Conservation (phyloP, 768 basidiomycete genomes). For the Crepidotus variabilis region DNA sequence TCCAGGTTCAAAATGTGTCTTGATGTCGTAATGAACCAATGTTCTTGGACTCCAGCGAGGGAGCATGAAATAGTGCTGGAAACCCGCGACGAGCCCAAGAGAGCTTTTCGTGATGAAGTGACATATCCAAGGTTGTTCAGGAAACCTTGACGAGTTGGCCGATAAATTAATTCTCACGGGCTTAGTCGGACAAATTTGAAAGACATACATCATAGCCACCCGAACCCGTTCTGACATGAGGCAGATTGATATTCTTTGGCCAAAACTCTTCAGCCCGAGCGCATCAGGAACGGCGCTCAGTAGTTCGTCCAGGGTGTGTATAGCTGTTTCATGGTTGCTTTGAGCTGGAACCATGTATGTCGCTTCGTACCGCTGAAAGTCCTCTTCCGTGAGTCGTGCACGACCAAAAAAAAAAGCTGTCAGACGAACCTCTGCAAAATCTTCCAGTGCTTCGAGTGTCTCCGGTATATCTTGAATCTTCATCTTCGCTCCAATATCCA, state of each 20-base stretch:
- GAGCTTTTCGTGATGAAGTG: conserved; percentile 19
- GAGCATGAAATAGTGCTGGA: conserved; percentile 35
- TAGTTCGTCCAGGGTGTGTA: conserved; percentile 37
- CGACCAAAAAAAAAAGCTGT: no score
- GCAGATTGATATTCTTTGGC: conserved; percentile 27
- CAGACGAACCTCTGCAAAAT: conserved; percentile 30
- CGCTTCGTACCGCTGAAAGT: conserved; percentile 36
- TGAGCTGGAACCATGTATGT: conserved; percentile 37
- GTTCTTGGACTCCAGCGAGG: conserved; percentile 23
- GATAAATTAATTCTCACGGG: no score
- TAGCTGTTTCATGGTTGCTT: conserved; percentile 35
- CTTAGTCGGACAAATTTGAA: not conserved
- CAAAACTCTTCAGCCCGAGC: conserved; percentile 35
- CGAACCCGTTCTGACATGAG: conserved; percentile 41
- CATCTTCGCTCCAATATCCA: conserved; percentile 45
- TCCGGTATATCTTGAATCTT: conserved; percentile 43
- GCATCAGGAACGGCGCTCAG: conserved; percentile 31
- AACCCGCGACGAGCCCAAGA: conserved; percentile 21
- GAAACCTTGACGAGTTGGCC: conserved; percentile 25
- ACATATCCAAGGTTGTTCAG: conserved; percentile 30
- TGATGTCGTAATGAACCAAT: not conserved
- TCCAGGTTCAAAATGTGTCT: conserved; percentile 1
- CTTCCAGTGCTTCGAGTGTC: conserved; percentile 24
- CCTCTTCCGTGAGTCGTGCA: not conserved
- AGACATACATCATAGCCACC: conserved; percentile 44